Evolutionary conservation across 441 rosid genomes (phyloP).

Genomic region (Omphalea diandra): DNA sequence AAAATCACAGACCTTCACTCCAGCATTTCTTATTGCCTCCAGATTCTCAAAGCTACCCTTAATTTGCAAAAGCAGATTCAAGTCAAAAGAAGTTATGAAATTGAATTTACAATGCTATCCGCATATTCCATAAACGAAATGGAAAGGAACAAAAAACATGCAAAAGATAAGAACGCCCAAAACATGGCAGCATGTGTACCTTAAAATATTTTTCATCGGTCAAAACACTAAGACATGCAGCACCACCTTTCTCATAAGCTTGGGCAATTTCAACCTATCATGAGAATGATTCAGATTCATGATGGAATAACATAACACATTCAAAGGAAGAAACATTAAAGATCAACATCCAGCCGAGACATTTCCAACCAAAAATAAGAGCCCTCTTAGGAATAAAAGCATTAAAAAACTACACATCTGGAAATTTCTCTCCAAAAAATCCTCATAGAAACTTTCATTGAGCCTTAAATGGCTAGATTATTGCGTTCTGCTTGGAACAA

Average conservation of each 20-base stretch:
- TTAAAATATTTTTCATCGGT: conserved; percentile 84
- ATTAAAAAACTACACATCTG: too few relatives aligned
- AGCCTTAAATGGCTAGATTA: too few relatives aligned
- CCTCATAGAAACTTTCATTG: too few relatives aligned
- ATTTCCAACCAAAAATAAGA: conserved; percentile 5
- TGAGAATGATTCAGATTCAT: conserved; percentile 14
- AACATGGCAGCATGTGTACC: conserved; percentile 40
- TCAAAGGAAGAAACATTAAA: background rate
- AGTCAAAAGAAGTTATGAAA: conserved; percentile 18
- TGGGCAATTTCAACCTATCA: conserved; percentile 79
- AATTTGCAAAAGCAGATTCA: conserved; percentile 19
- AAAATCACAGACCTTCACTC: conserved; percentile 66
- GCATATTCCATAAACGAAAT: background rate
- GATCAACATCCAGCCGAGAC: background rate
- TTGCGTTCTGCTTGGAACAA: too few relatives aligned
- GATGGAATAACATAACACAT: background rate
- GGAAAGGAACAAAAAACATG: background rate
- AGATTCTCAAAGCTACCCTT: conserved; percentile 95
- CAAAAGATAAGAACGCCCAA: too few relatives aligned
- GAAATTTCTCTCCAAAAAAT: too few relatives aligned
- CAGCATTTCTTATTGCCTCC: conserved; percentile 76
- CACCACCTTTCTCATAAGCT: conserved; percentile 93
- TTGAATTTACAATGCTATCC: background rate
- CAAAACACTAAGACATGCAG: conserved; percentile 95
- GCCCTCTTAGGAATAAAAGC: too few relatives aligned